A percentile compares a stretch with the other conserved stretches of the same genome.
Conservation (phyloP, 1,139 yeast genomes). For the Zygoascus sp. region DNA sequence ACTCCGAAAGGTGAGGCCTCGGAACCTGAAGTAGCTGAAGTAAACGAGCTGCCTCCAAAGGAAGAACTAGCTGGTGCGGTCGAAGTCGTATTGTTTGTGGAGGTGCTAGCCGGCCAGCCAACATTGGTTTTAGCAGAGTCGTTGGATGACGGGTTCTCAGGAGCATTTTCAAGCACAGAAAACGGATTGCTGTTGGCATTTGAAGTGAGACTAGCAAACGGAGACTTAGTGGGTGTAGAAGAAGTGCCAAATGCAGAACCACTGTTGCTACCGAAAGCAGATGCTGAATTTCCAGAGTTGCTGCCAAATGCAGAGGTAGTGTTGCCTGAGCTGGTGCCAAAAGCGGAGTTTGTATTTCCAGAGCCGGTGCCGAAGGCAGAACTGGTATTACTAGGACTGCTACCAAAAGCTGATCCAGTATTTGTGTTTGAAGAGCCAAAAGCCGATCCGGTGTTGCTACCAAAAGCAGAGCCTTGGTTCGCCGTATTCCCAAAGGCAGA, state of each 20-base stretch:
- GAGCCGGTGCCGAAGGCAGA: conserved; percentile 8
- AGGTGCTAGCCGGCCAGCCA: conserved; percentile 9
- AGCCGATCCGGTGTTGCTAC: conserved; percentile 1
- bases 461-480: conserved; percentile 2
- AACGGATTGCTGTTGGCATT: conserved; percentile 15
- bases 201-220: conserved; percentile 16
- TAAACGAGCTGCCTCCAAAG: not conserved
- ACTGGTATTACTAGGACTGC: not conserved
- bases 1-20: not conserved
- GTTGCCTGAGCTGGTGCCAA: conserved; percentile 7
- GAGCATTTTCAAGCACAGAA: conserved; percentile 1
- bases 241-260: conserved; percentile 5
- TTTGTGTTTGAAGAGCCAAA: conserved; percentile 7
- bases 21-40: too few relatives aligned
- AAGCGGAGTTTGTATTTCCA: conserved; percentile 3
- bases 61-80: not conserved
- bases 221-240: conserved; percentile 6
- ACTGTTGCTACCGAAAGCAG: conserved; percentile 8
- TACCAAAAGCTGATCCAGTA: conserved; percentile 24
- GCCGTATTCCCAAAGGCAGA: conserved; percentile 1
- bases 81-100: not conserved
- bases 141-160: not conserved
- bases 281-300: not conserved
- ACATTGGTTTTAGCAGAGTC: not conserved
- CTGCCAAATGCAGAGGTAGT: conserved; percentile 7